Percentiles rank a stretch among this genome's conserved stretches.
phyloP scores from a whole-genome alignment of 2,329 filamentous ascomycete species.

The Pseudocercospora macadamiae region DNA sequence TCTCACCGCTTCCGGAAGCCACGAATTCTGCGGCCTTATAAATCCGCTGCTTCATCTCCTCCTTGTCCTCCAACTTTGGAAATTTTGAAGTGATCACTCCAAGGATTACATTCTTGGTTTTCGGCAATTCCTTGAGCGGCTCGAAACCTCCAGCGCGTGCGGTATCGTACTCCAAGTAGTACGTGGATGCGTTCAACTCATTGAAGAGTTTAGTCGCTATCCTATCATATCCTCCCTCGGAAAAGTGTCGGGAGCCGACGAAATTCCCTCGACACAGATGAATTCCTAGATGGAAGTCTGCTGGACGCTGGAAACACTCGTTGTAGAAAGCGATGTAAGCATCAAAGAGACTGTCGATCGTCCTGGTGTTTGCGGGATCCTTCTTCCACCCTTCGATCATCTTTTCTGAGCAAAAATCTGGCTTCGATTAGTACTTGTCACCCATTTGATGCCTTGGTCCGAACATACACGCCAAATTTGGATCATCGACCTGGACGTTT shows the following conservation, averaged over 20 bases:
- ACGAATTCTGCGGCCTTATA: conserved; percentile 64
- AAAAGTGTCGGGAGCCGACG: conserved; percentile 51
- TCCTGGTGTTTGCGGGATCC: conserved; percentile 67
- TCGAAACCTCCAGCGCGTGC: conserved; percentile 53
- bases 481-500: conserved; percentile 54
- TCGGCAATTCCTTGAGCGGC: conserved; percentile 48
- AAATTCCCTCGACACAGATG: conserved; percentile 67
- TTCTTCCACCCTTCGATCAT: conserved; percentile 72
- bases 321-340: conserved; percentile 79
- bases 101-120: conserved; percentile 52
- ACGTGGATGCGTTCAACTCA: conserved; percentile 39
- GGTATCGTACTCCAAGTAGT: conserved; percentile 50
- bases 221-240: conserved; percentile 51
- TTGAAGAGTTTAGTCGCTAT: conserved; percentile 46
- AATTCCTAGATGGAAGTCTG: conserved; percentile 75
- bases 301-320: conserved; percentile 62
- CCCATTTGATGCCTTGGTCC: neutral
- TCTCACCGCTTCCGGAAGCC: conserved; percentile 64
- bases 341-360: conserved; percentile 70
- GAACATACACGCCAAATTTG: conserved; percentile 45
- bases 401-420: conserved; percentile 70
- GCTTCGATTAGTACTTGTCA: neutral
- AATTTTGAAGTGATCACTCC: conserved; percentile 53
- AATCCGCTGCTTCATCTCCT: conserved; percentile 50
- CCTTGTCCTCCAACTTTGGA: conserved; percentile 50